Evolutionary conservation across 2,329 filamentous ascomycete species (phyloP), one percentile per base, ranked within the genome.

Genomic region (Pseudodiploospora longispora): DNA sequence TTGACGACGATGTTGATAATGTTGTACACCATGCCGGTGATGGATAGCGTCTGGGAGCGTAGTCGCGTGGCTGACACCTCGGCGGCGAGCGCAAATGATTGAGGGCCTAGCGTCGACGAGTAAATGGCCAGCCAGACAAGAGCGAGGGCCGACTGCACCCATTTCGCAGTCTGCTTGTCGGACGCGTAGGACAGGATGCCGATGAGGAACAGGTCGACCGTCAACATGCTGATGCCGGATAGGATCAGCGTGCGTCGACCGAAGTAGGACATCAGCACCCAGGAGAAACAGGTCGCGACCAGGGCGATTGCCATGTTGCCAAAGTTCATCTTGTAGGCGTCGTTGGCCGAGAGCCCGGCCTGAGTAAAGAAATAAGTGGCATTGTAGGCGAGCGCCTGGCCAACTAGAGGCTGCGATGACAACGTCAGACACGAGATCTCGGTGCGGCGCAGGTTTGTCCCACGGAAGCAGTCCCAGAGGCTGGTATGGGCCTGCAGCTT

Each of bases 361-460:
- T 62, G 63, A 31, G 65, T 57, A 44, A 68, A 69, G 42, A 70
- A 68, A 43, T 66, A 68, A 10, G 65, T 68, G 2, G 64, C 61
- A 51, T 67, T 68, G 12, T 62, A 64, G 34, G 66, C 61, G 40
- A 70, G 62, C 37, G 58, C 55, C 0, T 59, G 51, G 27, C 67
- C 67, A 30, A 59, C 62, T 1, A 64, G 45, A 30, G 59, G 53
- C 36, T 68, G 63, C n/a, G 62, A 60, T 0, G 60, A 49, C 32
- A 59, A 64, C 6, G 59, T 54, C 45, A 64, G 52, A 60, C 68
- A 72, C 27, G 57, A 54, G 39, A 65, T 61, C 36, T 62, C 57
- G 2, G 62, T 64, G 27, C 64, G 51, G 1, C 62, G 53, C 3
- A 64, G 54, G 44, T 72, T 61, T 10, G 57, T 49, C 28, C 62